Evolutionary conservation across 129 eudicot genomes (phyloP), one percentile per base, ranked within the genome.

Genomic region (Centrapalus pauciflorus): DNA sequence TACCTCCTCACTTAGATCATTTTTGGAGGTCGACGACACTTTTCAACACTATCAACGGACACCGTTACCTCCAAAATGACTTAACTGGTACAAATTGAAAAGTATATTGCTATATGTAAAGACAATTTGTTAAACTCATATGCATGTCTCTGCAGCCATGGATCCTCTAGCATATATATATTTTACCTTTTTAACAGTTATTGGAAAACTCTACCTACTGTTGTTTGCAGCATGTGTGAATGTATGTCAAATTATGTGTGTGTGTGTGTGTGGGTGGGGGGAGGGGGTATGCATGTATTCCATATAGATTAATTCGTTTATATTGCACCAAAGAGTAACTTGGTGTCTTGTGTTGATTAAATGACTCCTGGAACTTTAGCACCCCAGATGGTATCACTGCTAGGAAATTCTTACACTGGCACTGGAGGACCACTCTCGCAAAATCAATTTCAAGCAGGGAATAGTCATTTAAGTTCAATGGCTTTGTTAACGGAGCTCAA

Each of bases 341-440:
- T 55, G 49, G 57, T 65, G 17, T 64, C 58, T 55, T 73, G 57
- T 64, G 66, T 55, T 73, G 57, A 21, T 63, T 67, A 67, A 78
- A 40, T 81, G 80, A 76, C 69, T 30, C 33, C 68, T 71, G 61
- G 57, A 57, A 79, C 66, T 77, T 75, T 84, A 88, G 96, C 81
- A 54, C 96, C 96, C 43, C 96, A 88, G 83, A 83, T 88, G 86
- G 86, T 67, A 21, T 80, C 88, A 41, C 77, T 88, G 76, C 76
- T 88, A 58, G 88, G 91, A 26, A 85, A 85, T 67, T 82, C 96
- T 66, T 88, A 82, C 77, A 68, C 91, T 65, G 82, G 79, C 55
- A 77, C 60, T 72, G 96, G 91, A 51, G 96, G 80, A n/a, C 89
- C 85, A 60, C 83, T 85, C 25, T 82, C 91, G 5, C 91, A 88